These are phyloP conservation scores for Trametes cinnabarina DNA, from an alignment of 768 basidiomycete species.

Conservation along the genomic window DNA sequence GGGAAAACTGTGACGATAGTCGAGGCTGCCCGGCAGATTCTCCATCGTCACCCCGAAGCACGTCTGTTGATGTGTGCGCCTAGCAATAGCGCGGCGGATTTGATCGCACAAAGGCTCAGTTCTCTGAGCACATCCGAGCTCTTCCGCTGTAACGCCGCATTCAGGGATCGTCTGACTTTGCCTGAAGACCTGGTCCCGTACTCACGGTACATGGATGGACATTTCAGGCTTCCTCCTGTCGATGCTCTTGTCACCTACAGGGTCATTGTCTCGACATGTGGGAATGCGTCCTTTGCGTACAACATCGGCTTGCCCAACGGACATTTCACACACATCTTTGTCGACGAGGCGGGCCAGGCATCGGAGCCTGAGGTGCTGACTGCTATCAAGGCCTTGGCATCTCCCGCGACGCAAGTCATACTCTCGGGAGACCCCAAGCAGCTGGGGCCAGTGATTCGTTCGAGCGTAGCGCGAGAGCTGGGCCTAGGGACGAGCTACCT, in stretches of 20 bases:
- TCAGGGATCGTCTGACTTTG: slow-evolving; percentile 41
- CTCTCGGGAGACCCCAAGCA: slow-evolving; percentile 73
- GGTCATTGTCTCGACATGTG: slow-evolving; percentile 64
- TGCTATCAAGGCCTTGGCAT: slow-evolving; percentile 58
- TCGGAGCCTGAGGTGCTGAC: slow-evolving; percentile 68
- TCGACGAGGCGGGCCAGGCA: slow-evolving; percentile 73
- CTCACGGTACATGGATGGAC: slow-evolving; percentile 38
- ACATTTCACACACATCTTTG: slow-evolving; percentile 65
- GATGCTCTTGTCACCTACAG: slow-evolving; percentile 42
- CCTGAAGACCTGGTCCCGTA: slow-evolving; percentile 39
- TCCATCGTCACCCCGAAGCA: slow-evolving; percentile 39
- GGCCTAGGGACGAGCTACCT: slow-evolving; percentile 61
- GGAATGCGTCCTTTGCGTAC: slow-evolving; percentile 55
- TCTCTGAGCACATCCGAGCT: slow-evolving; percentile 37
- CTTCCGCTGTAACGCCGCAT: slow-evolving; percentile 58
- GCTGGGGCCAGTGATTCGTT: slow-evolving; percentile 66
- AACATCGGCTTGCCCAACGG: slow-evolving; percentile 59
- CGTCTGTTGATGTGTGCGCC: slow-evolving; percentile 65
- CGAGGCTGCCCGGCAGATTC: slow-evolving; percentile 59
- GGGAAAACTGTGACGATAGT: slow-evolving; percentile 68
- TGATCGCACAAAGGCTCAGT: slow-evolving; percentile 47
- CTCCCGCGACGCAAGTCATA: slow-evolving; percentile 51
- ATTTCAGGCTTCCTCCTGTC: slow-evolving; percentile 40
- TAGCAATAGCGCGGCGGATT: slow-evolving; percentile 65
- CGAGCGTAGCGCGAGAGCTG: slow-evolving; percentile 51